Percentiles rank a stretch among this genome's conserved stretches.
Conservation (phyloP, 371 early-diverging fungal genomes). For the Circinella minor region DNA sequence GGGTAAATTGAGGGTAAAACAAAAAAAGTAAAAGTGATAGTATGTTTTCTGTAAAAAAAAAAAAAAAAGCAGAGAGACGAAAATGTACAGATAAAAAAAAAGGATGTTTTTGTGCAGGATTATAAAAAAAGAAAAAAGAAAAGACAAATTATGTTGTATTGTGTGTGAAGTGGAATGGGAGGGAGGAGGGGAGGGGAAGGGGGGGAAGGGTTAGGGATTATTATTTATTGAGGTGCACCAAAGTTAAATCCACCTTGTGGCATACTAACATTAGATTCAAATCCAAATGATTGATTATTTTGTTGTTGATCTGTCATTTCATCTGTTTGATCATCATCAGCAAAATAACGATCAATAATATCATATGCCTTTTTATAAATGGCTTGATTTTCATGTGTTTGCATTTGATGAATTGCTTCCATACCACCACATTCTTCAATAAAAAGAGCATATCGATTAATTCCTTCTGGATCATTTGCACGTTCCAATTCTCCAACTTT, state of each 20-base stretch:
- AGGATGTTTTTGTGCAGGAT: too few species aligned
- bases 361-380: constrained; percentile 94
- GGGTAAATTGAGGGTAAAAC: too few species aligned
- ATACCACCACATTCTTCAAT: constrained; percentile 94
- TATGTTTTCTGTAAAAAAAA: too few species aligned
- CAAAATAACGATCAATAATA: constrained; percentile 94
- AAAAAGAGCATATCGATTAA: constrained; percentile 83
- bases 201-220: too few species aligned
- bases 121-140: too few species aligned
- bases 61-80: too few species aligned
- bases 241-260: constrained; percentile 78
- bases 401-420: constrained; percentile 89
- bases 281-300: constrained; percentile 44
- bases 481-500: constrained; percentile 51
- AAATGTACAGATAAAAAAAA: too few species aligned
- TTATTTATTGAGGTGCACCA: constrained; percentile 23
- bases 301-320: constrained; percentile 58
- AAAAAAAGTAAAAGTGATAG: too few species aligned
- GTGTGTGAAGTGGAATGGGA: too few species aligned
- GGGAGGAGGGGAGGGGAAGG: too few species aligned
- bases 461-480: constrained; percentile 52
- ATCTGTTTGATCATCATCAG: constrained; percentile 84
- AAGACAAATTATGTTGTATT: too few species aligned
- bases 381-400: constrained; percentile 89
- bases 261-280: constrained; percentile 53